Evolutionary conservation across 805 yeast genomes (phyloP).

Genomic region (Metschnikowia matae): DNA sequence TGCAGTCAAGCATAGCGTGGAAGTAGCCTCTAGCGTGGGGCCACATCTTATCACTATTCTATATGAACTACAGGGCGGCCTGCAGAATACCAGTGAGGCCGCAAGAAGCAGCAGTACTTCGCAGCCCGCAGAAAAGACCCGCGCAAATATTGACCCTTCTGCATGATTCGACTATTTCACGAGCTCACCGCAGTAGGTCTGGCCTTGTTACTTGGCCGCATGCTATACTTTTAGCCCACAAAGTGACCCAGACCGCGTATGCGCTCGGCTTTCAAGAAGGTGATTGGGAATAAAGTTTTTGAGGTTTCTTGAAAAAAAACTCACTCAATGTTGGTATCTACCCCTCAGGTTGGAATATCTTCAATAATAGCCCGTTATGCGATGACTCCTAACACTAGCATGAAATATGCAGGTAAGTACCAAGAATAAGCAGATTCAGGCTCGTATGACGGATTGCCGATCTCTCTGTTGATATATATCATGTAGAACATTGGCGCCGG

Average conservation of each 20-base stretch:
- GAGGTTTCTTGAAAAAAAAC: not conserved
- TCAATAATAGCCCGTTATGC: not conserved
- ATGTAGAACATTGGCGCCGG: not conserved
- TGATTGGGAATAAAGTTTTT: not conserved
- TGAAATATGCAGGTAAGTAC: not conserved
- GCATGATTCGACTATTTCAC: not conserved
- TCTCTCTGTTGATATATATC: not conserved
- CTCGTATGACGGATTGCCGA: not conserved
- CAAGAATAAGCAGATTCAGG: not conserved
- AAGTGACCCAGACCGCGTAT: not conserved
- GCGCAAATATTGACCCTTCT: not conserved
- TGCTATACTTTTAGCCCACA: not conserved
- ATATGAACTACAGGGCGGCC: slow-evolving; percentile 6
- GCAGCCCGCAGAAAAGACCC: not conserved
- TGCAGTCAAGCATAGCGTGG: slow-evolving; percentile 7
- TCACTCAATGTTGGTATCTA: not conserved
- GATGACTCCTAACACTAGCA: not conserved
- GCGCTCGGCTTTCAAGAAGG: too few relatives aligned
- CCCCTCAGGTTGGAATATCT: not conserved
- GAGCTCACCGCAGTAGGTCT: not conserved
- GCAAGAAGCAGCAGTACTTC: not conserved
- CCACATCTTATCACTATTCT: slow-evolving; percentile 15
- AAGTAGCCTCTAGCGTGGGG: slow-evolving; percentile 6
- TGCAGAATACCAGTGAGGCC: not conserved
- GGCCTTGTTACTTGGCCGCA: not conserved